Conservation (phyloP, 169 alveolate genomes). For the Plasmodium coatneyi region DNA sequence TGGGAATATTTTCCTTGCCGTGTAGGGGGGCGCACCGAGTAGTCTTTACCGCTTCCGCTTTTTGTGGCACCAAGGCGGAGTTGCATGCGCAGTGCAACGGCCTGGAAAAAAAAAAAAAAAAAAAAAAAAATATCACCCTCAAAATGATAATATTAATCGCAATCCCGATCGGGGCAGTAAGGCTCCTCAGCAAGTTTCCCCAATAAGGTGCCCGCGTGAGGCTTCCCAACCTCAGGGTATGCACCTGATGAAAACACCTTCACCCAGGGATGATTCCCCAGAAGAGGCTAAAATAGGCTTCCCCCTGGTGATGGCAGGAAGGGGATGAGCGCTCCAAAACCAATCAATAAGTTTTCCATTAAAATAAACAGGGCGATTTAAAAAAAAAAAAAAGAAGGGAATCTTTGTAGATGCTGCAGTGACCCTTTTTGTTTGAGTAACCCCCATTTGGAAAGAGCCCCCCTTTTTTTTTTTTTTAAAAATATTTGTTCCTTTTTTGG, state of each 20-base stretch:
- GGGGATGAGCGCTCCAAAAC: background rate
- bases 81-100: background rate
- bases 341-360: background rate
- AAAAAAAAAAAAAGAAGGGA: background rate
- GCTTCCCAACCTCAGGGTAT: background rate
- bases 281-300: background rate
- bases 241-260: background rate
- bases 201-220: background rate
- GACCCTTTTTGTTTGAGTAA: background rate
- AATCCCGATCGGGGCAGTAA: background rate
- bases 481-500: too few relatives aligned
- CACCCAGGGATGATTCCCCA: background rate
- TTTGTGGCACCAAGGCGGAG: background rate
- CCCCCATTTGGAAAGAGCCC: background rate
- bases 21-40: background rate
- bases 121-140: background rate
- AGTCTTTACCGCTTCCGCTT: background rate
- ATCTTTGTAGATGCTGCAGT: too few relatives aligned
- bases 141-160: too few relatives aligned
- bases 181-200: background rate
- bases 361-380: background rate
- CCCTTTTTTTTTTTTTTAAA: too few relatives aligned
- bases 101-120: background rate
- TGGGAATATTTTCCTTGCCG: background rate
- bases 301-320: background rate